Percentiles rank a stretch among this genome's conserved stretches.
Evolutionary conservation across 1,139 yeast species (phyloP).

Genomic region (Candida sanyaensis): DNA sequence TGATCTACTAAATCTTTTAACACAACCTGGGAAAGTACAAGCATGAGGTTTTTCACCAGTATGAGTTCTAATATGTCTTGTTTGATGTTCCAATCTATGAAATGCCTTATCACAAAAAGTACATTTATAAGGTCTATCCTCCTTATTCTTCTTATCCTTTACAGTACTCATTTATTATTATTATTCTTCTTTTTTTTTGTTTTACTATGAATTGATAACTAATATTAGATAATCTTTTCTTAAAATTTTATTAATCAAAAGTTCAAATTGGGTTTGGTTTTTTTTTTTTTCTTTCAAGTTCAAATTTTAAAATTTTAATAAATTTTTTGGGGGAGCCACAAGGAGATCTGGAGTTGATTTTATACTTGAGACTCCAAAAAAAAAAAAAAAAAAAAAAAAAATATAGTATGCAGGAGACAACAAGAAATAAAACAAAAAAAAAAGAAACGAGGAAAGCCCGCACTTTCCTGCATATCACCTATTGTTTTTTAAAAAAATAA

Average conservation of each 20-base stretch:
- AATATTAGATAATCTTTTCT: no score
- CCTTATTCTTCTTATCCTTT: constrained; percentile 5
- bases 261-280: not conserved
- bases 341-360: constrained; percentile 2
- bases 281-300: not conserved
- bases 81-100: constrained; percentile 90
- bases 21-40: constrained; percentile 85
- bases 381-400: no score
- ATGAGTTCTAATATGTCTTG: constrained; percentile 91
- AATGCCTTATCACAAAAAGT: constrained; percentile 91
- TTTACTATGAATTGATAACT: no score
- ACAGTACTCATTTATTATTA: not conserved
- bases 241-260: no score
- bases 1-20: constrained; percentile 79
- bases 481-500: not conserved
- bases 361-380: not conserved
- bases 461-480: not conserved
- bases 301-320: no score
- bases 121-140: constrained; percentile 76
- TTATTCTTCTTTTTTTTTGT: not conserved
- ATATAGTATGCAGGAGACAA: not conserved
- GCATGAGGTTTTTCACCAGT: constrained; percentile 95
- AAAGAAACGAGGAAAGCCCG: constrained; percentile 1
- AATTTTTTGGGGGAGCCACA: not conserved
- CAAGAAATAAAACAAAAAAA: not conserved